Conservation (phyloP, 2,329 filamentous ascomycete genomes). For the Saccharata proteae region DNA sequence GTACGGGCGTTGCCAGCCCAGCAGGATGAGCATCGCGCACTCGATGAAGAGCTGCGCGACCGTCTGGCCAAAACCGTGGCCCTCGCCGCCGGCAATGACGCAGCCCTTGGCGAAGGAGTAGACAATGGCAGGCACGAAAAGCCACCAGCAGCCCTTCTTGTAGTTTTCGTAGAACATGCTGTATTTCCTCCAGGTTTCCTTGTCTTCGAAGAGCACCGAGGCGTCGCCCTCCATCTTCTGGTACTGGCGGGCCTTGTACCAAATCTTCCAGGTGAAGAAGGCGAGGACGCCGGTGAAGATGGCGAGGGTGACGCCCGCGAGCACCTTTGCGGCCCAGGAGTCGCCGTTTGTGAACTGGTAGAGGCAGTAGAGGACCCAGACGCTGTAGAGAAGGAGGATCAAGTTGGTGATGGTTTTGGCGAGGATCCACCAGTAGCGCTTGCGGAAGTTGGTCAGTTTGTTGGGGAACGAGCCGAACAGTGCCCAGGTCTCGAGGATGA, state of each 20-base stretch:
- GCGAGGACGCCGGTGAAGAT: conserved; percentile 70
- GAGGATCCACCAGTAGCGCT: conserved; percentile 92
- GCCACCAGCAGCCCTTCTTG: conserved; percentile 92
- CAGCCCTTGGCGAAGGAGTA: conserved; percentile 88
- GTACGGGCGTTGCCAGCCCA: conserved; percentile 78
- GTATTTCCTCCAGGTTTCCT: conserved; percentile 87
- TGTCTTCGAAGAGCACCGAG: conserved; percentile 69
- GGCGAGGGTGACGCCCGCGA: conserved; percentile 69
- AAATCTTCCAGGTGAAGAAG: conserved; percentile 80
- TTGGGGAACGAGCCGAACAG: conserved; percentile 80
- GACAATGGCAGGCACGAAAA: conserved; percentile 78
- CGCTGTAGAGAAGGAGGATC: conserved; percentile 81
- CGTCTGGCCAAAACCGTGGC: conserved; percentile 72
- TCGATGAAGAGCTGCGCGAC: conserved; percentile 73
- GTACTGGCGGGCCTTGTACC: conserved; percentile 58
- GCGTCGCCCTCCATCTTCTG: conserved; percentile 65
- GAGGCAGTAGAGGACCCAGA: conserved; percentile 92
- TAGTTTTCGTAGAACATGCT: conserved; percentile 95
- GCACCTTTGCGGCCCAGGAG: conserved; percentile 79
- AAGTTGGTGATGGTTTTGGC: conserved; percentile 80
- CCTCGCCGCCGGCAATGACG: conserved; percentile 73
- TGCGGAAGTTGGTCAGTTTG: conserved; percentile 69
- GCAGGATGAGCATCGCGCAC: conserved; percentile 60
- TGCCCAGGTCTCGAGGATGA: conserved; percentile 82
- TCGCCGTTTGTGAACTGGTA: conserved; percentile 92